A percentile compares a stretch with the other conserved stretches of the same genome.
phyloP scores from a whole-genome alignment of 352 stramenopile genomes.

The Pythium dissimile region DNA sequence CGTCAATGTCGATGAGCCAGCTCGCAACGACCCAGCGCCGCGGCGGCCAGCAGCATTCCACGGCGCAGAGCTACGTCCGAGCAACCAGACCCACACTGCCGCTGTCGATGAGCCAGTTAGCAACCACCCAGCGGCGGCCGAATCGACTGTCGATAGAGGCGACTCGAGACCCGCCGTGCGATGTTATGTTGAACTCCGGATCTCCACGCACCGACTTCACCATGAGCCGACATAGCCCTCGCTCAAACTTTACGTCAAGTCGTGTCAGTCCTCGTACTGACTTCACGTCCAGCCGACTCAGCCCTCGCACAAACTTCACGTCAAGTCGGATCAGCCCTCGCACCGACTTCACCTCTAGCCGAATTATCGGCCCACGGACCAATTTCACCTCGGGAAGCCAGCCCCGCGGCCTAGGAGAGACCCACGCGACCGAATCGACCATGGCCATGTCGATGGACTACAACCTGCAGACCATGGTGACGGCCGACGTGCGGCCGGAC shows the following conservation, averaged over 20 bases:
- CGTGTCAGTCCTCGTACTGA: background rate
- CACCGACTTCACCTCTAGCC: too few species aligned
- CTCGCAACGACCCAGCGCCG: too few species aligned
- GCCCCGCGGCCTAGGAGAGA: background rate
- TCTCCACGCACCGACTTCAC: background rate
- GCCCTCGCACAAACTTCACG: conserved; percentile 2
- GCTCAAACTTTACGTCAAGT: background rate
- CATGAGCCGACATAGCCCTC: background rate
- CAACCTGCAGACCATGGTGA: background rate
- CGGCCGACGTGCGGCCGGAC: background rate
- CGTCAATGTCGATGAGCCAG: too few species aligned
- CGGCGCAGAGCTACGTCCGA: too few species aligned
- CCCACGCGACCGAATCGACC: background rate
- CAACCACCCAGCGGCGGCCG: too few species aligned
- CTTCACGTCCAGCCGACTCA: background rate
- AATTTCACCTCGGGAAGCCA: too few species aligned
- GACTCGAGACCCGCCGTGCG: background rate
- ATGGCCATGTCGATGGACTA: background rate
- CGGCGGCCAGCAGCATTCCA: too few species aligned
- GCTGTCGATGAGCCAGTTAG: too few species aligned
- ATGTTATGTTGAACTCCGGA: background rate
- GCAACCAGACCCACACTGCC: too few species aligned
- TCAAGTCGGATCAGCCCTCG: too few species aligned
- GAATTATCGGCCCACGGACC: too few species aligned
- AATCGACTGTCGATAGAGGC: too few species aligned